Conservation (phyloP, 1,284 basidiomycete genomes). For the Apiotrichum siamense region DNA sequence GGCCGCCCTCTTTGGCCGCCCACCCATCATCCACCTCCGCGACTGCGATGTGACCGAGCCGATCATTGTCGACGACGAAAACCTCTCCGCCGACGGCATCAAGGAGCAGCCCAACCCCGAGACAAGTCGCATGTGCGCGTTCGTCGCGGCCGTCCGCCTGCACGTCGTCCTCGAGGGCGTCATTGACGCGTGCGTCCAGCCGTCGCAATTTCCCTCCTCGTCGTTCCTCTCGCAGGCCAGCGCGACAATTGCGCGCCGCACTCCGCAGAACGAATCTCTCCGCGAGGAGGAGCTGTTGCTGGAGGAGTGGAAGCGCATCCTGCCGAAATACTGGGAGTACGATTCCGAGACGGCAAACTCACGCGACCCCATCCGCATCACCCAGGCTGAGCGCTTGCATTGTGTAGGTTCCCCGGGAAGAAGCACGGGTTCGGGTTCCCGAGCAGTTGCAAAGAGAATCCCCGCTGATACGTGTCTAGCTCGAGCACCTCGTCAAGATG, state of each 20-base stretch:
- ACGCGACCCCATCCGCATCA: slow-evolving; percentile 76
- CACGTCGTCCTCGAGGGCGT: slow-evolving; percentile 70
- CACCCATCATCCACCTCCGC: slow-evolving; percentile 71
- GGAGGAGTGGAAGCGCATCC: slow-evolving; percentile 65
- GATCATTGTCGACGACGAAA: slow-evolving; percentile 77
- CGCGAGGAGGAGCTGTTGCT: slow-evolving; percentile 70
- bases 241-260: slow-evolving; percentile 42
- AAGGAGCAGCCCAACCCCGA: slow-evolving; percentile 62
- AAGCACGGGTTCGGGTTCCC: no score
- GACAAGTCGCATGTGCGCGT: slow-evolving; percentile 70
- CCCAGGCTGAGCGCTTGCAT: slow-evolving; percentile 74
- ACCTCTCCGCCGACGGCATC: slow-evolving; percentile 65
- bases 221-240: slow-evolving; percentile 48
- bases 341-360: slow-evolving; percentile 71
- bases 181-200: slow-evolving; percentile 52
- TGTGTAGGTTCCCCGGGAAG: slow-evolving; percentile 48
- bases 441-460: no score
- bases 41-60: slow-evolving; percentile 84
- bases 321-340: slow-evolving; percentile 72
- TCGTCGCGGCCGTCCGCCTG: slow-evolving; percentile 65
- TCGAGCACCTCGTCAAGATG: slow-evolving; percentile 76
- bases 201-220: slow-evolving; percentile 44
- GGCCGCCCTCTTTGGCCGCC: slow-evolving; percentile 72
- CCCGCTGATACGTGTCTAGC: slow-evolving; percentile 28
- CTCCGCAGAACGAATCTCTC: slow-evolving; percentile 56